Conservation (phyloP, 331 rosid genomes). For the Quercus tomentella region DNA sequence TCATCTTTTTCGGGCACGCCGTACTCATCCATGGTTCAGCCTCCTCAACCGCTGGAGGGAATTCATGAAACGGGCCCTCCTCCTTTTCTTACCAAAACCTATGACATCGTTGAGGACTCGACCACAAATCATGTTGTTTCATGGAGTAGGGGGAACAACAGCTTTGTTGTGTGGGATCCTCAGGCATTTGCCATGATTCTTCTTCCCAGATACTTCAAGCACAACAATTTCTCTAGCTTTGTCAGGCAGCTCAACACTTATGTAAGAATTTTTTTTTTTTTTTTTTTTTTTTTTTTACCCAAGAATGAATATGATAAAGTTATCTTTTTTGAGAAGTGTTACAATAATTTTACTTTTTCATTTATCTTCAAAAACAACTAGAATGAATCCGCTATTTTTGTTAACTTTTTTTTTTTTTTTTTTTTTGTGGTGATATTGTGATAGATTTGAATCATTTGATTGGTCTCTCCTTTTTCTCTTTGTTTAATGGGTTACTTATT, state of each 20-base stretch:
- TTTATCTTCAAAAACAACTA: slow-evolving; percentile 28
- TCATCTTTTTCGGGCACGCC: slow-evolving; percentile 6
- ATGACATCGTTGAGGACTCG: slow-evolving; percentile 73
- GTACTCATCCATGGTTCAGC: background rate
- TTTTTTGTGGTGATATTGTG: background rate
- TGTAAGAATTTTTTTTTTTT: slow-evolving; percentile 39
- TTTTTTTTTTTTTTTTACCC: background rate
- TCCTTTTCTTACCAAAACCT: slow-evolving; percentile 80
- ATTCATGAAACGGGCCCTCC: slow-evolving; percentile 73
- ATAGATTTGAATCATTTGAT: background rate
- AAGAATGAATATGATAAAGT: background rate
- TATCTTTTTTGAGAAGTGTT: background rate
- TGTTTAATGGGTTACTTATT: slow-evolving; percentile 1
- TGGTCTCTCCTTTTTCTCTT: background rate
- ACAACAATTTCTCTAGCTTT: slow-evolving; percentile 88
- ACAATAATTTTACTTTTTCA: slow-evolving; percentile 6
- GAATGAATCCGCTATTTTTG: background rate
- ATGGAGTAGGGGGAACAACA: slow-evolving; percentile 74
- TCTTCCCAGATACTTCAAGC: slow-evolving; percentile 87
- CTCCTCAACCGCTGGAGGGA: slow-evolving; percentile 61
- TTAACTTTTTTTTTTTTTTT: background rate
- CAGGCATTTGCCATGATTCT: slow-evolving; percentile 61
- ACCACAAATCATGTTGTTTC: slow-evolving; percentile 62
- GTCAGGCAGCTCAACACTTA: slow-evolving; percentile 91
- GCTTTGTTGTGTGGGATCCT: slow-evolving; percentile 84